Conservation (phyloP, 2,329 filamentous ascomycete species). For the Phyllachora maydis region DNA sequence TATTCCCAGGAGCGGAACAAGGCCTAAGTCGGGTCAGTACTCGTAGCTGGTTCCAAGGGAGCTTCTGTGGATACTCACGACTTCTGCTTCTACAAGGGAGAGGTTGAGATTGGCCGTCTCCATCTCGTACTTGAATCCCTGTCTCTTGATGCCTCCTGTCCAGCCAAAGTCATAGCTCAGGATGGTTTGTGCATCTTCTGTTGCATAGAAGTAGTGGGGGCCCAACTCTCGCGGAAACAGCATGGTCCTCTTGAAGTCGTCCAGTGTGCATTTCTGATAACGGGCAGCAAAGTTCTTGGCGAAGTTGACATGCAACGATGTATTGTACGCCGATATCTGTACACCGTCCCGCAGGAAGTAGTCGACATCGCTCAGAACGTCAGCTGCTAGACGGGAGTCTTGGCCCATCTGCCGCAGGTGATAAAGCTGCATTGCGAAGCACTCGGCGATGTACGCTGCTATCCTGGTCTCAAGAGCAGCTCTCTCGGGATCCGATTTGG, state of each 20-base stretch:
- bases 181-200: conserved; percentile 54
- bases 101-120: conserved; percentile 76
- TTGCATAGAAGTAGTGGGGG: conserved; percentile 64
- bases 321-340: conserved; percentile 64
- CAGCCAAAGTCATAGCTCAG: conserved; percentile 62
- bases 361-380: conserved; percentile 51
- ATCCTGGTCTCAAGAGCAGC: conserved; percentile 46
- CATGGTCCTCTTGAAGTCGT: conserved; percentile 59
- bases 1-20: conserved; percentile 83
- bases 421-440: conserved; percentile 80
- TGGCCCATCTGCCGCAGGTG: conserved; percentile 61
- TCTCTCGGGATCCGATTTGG: conserved; percentile 31
- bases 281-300: conserved; percentile 64
- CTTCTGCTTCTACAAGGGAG: conserved; percentile 80
- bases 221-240: conserved; percentile 48
- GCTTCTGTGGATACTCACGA: conserved; percentile 31
- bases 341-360: conserved; percentile 69
- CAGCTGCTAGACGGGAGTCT: conserved; percentile 41
- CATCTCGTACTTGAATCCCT: conserved; percentile 68
- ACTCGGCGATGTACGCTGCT: conserved; percentile 68
- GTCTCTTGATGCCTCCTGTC: conserved; percentile 42
- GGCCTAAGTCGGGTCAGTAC: conserved; percentile 21
- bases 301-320: conserved; percentile 69
- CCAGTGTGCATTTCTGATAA: conserved; percentile 53
- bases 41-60: not conserved